Evolutionary conservation across 805 yeast genomes (phyloP).

Genomic region (Yamadazyma paraphyllophila): DNA sequence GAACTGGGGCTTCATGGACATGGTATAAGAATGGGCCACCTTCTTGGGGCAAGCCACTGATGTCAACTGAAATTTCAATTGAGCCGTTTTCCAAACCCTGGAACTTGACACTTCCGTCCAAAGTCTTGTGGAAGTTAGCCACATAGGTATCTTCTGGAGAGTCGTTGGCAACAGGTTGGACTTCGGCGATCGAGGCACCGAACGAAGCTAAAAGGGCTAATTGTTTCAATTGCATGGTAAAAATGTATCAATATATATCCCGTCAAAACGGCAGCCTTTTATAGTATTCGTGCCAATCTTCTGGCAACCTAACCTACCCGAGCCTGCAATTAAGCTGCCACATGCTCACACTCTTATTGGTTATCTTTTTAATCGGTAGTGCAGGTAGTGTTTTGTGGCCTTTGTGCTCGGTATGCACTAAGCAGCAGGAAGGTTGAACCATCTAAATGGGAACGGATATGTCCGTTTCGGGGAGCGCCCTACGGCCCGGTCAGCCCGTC

Average conservation of each 20-base stretch:
- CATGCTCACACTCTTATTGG: conserved; percentile 2
- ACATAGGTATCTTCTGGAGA: conserved; percentile 19
- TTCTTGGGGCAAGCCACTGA: conserved; percentile 29
- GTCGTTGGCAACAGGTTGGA: conserved; percentile 15
- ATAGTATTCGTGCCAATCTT: not conserved
- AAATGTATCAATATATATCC: not conserved
- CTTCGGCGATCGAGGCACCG: not conserved
- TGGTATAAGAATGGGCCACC: conserved; percentile 44
- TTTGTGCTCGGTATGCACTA: not conserved
- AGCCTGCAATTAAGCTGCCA: not conserved
- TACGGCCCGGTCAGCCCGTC: not conserved
- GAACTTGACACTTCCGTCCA: conserved; percentile 31
- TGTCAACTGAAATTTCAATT: conserved; percentile 30
- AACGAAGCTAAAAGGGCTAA: conserved; percentile 3
- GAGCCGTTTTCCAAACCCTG: conserved; percentile 29
- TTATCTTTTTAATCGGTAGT: conserved; percentile 4
- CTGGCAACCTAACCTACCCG: not conserved
- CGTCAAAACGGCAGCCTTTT: not conserved
- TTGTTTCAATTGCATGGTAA: conserved; percentile 6
- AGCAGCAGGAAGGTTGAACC: not conserved
- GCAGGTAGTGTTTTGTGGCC: not conserved
- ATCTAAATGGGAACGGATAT: not conserved
- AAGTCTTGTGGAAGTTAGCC: conserved; percentile 25
- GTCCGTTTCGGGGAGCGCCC: not conserved
- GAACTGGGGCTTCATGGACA: conserved; percentile 37